Percentiles rank a stretch among this genome's conserved stretches.
These are phyloP conservation scores for Adansonia digitata DNA, from an alignment of 345 rosid species.

Conservation along the genomic window DNA sequence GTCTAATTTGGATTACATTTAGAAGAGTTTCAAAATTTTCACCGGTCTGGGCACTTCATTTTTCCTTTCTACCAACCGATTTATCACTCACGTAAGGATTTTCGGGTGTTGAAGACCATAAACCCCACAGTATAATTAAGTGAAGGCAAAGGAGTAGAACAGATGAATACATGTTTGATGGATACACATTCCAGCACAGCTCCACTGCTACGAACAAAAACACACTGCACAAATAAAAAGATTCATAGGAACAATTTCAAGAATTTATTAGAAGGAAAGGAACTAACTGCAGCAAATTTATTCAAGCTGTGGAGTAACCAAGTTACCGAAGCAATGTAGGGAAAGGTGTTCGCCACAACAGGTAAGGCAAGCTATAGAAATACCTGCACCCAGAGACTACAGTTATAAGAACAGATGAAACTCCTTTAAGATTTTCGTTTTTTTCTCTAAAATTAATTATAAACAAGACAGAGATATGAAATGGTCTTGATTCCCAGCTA, in stretches of 20 bases:
- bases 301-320: background rate
- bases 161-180: slow-evolving; percentile 68
- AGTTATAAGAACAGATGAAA: slow-evolving; percentile 5
- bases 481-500: background rate
- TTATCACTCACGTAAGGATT: slow-evolving; percentile 37
- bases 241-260: background rate
- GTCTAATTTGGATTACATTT: background rate
- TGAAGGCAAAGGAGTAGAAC: slow-evolving; percentile 58
- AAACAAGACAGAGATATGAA: background rate
- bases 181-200: slow-evolving; percentile 90
- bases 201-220: slow-evolving; percentile 61
- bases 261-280: background rate
- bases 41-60: slow-evolving; percentile 3
- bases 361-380: slow-evolving; percentile 76
- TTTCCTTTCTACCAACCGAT: slow-evolving; percentile 19
- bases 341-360: slow-evolving; percentile 72
- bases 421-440: background rate
- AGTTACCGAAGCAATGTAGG: slow-evolving; percentile 66
- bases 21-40: background rate
- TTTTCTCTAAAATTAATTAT: background rate
- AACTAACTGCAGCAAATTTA: background rate
- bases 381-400: slow-evolving; percentile 47
- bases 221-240: slow-evolving; percentile 41
- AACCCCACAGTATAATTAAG: slow-evolving; percentile 54
- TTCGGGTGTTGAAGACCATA: slow-evolving; percentile 56